Evolutionary conservation across 2,329 filamentous ascomycete genomes (phyloP).

Genomic region (Penicillium sp.): DNA sequence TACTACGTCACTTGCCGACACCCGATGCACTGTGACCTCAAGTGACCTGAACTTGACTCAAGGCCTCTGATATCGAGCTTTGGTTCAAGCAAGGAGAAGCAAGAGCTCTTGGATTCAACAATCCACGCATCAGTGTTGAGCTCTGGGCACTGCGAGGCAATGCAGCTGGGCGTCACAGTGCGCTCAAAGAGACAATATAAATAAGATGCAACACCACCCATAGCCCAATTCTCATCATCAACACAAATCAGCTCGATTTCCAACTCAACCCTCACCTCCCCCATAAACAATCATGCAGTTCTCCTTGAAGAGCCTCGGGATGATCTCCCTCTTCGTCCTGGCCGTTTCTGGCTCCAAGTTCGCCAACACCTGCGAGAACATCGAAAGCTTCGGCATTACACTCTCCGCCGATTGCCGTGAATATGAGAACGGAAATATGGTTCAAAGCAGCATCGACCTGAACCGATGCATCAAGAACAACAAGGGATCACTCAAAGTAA

Average conservation of each 20-base stretch:
- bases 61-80: not conserved
- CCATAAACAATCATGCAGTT: slow-evolving; percentile 11
- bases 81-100: not conserved
- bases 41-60: not conserved
- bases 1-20: not conserved
- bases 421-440: slow-evolving; percentile 11
- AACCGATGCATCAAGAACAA: slow-evolving; percentile 20
- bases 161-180: not conserved
- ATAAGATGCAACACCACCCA: not conserved
- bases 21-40: slow-evolving; percentile 14
- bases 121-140: not conserved
- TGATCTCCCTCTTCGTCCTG: slow-evolving; percentile 15
- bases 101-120: not conserved
- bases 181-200: not conserved
- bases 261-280: not conserved
- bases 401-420: slow-evolving; percentile 15
- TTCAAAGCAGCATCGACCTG: slow-evolving; percentile 11
- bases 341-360: slow-evolving; percentile 20
- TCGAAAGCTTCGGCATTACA: slow-evolving; percentile 10
- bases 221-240: not conserved
- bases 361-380: slow-evolving; percentile 16
- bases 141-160: not conserved
- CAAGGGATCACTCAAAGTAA: slow-evolving; percentile 16
- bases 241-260: not conserved
- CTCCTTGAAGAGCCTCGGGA: slow-evolving; percentile 12